A percentile compares a stretch with the other conserved stretches of the same genome.
Evolutionary conservation across 306 rosid species (phyloP).

Genomic region (Vigna unguiculata): DNA sequence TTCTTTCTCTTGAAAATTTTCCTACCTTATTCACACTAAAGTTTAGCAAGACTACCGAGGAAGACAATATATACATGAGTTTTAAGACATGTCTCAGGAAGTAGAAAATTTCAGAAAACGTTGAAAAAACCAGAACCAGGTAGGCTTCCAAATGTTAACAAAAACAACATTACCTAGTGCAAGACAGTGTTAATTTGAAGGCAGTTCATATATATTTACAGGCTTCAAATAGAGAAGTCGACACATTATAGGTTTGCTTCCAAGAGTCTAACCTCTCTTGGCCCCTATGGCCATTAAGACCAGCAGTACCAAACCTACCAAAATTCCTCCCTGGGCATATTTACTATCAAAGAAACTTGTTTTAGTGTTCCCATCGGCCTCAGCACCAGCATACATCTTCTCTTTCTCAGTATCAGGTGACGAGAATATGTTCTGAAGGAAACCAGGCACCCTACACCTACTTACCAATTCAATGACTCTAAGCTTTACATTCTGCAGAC

Average conservation of each 20-base stretch:
- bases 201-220: neutral
- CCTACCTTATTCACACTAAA: no score
- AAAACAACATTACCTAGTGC: neutral
- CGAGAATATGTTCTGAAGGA: constrained; percentile 61
- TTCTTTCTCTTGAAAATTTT: no score
- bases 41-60: no score
- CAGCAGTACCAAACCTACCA: constrained; percentile 71
- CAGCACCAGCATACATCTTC: constrained; percentile 16
- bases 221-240: constrained; percentile 41
- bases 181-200: neutral
- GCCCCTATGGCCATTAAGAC: constrained; percentile 67
- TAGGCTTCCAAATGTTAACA: neutral
- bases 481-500: constrained; percentile 52
- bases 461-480: constrained; percentile 54
- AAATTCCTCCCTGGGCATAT: constrained; percentile 41
- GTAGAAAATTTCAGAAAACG: no score
- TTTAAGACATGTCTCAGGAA: no score
- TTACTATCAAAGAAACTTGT: neutral
- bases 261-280: constrained; percentile 62
- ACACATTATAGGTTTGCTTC: constrained; percentile 36
- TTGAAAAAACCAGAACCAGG: neutral
- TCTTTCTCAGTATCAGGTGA: constrained; percentile 30
- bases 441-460: constrained; percentile 43
- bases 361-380: constrained; percentile 44
- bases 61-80: no score